Evolutionary conservation across 2,329 filamentous ascomycete species (phyloP).

Genomic region (Alternaria sp.): DNA sequence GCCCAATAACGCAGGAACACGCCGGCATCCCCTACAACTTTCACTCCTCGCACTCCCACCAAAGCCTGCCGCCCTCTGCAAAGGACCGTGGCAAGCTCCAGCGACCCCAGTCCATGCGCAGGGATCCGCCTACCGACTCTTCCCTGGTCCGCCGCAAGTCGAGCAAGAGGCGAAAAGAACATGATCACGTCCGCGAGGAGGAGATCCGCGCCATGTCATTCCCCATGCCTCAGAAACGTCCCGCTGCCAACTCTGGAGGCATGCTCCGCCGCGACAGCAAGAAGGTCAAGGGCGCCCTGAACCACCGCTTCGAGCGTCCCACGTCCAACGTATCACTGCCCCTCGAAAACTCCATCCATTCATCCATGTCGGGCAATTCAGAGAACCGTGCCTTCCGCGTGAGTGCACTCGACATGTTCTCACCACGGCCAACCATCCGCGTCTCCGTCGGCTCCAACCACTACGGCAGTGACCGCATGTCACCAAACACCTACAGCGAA

Average conservation of each 20-base stretch:
- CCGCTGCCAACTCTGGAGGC: constrained; percentile 66
- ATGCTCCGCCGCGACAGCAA: constrained; percentile 72
- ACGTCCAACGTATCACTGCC: constrained; percentile 79
- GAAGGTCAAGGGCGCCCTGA: constrained; percentile 66
- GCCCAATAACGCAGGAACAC: constrained; percentile 53
- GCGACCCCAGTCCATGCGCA: constrained; percentile 61
- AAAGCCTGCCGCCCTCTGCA: constrained; percentile 44
- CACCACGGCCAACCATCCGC: constrained; percentile 83
- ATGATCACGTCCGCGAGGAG: constrained; percentile 80
- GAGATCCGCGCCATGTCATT: constrained; percentile 87
- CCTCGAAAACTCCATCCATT: constrained; percentile 75
- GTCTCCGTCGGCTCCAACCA: constrained; percentile 73
- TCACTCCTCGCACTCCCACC: constrained; percentile 48
- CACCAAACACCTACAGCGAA: constrained; percentile 54
- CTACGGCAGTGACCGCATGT: constrained; percentile 48
- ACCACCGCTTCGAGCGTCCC: constrained; percentile 66
- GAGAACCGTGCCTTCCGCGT: constrained; percentile 82
- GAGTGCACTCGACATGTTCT: constrained; percentile 79
- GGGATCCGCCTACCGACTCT: constrained; percentile 66
- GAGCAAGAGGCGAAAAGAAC: constrained; percentile 69
- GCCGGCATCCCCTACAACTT: constrained; percentile 57
- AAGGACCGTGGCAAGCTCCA: constrained; percentile 56
- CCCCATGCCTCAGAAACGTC: constrained; percentile 69
- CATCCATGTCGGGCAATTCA: constrained; percentile 76
- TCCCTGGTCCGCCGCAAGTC: constrained; percentile 71